Base-by-base conservation (phyloP, 805 yeast genomes). In the Cyberlindnera mississippiensis region DNA sequence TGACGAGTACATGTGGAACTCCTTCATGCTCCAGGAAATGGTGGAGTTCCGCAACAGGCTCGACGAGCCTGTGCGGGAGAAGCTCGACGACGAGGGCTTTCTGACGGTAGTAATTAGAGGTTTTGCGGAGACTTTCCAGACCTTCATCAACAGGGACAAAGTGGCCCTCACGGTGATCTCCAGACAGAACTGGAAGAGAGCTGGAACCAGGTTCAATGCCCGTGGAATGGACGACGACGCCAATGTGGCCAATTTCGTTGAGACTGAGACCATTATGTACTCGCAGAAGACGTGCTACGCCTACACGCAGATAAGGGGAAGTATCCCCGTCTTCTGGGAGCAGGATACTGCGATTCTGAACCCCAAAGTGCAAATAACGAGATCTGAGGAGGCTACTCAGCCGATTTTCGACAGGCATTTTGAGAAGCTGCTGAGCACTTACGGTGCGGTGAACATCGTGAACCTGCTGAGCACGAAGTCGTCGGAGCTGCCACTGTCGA, bases 261-360 rank as follows among this genome's bases (percentile, higher is more conserved):
- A 89, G 57, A 88, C 98, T 0, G 99, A 93, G 60, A 74, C 86
- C 30, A 82, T 93, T 27, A 68, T 82, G 59, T 75, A 77, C 70
- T 67, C 71, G 58, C 56, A 63, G 54, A 56, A 66, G 57, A 56
- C 75, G 63, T 66, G 76, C 70, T 89, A 78, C 59, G 79, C 97
- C 2, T 90, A 82, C 61, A 76, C 84, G 1, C 96, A 90, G 62
- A 79, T 93, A n/a, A 73, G 99, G 60, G 99, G 99, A 10, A 84
- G 95, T 15, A 90, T 93, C 4, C 99, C 99, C 0, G 73, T 91
- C 1, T 93, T 93, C 56, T 93, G 99, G 99, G 99, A 93, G 61
- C 99, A 93, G 63, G 97, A 90, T 55, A 79, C 95, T 2, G 85
- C 95, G 4, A 66, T 91, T 48, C 76, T 93, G n/a, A 82, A 86